Conservation (phyloP, 371 early-diverging fungal genomes). For the Haplosporangium sp. region DNA sequence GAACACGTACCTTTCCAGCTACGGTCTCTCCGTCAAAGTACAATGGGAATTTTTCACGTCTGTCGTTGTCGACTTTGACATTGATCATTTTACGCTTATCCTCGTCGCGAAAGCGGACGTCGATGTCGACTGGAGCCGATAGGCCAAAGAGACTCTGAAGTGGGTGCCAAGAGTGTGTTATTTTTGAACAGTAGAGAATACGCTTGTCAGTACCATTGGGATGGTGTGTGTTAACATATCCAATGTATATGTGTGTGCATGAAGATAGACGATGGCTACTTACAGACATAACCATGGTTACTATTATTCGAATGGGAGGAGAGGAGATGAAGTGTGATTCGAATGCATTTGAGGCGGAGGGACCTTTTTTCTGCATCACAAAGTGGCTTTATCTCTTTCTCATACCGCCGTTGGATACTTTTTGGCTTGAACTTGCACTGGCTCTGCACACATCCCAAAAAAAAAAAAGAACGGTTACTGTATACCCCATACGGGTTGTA, state of each 20-base stretch:
- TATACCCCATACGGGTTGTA: not conserved
- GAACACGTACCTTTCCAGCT: conserved; percentile 82
- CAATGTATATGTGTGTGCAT: no score
- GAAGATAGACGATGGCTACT: no score
- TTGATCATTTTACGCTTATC: conserved; percentile 84
- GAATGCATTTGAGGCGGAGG: no score
- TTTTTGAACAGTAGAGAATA: not conserved
- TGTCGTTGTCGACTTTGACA: conserved; percentile 90
- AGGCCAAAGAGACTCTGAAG: conserved; percentile 84
- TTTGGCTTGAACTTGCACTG: no score
- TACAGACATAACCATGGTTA: no score
- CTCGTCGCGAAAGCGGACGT: conserved; percentile 83
- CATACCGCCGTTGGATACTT: no score
- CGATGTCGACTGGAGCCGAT: conserved; percentile 89
- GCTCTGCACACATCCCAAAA: no score
- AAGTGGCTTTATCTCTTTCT: no score
- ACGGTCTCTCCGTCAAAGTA: conserved; percentile 97
- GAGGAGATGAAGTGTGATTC: no score
- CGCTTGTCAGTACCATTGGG: not conserved
- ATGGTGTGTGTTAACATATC: not conserved
- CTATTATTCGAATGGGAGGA: no score
- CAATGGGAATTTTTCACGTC: conserved; percentile 87
- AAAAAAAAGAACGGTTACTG: no score
- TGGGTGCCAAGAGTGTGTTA: not conserved
- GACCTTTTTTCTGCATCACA: no score